Percentiles rank a stretch among this genome's conserved stretches.
Conservation (phyloP, 176 grass and related monocot genomes). For the Themeda triandra region DNA sequence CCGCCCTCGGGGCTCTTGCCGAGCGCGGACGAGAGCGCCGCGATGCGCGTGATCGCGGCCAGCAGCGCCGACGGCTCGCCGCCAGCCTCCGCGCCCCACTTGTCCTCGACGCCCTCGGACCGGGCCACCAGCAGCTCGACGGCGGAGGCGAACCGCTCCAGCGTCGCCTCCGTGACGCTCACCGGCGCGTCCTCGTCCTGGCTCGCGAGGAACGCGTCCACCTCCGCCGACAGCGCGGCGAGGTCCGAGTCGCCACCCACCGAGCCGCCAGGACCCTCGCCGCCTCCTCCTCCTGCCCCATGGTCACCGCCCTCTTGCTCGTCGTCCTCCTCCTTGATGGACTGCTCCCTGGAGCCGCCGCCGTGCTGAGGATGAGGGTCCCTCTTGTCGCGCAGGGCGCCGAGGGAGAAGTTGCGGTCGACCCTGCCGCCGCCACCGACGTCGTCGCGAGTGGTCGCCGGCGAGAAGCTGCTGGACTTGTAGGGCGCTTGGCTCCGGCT, state of each 20-base stretch:
- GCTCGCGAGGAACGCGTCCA: conserved; percentile 57
- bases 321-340: conserved; percentile 57
- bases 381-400: conserved; percentile 37
- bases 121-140: conserved; percentile 50
- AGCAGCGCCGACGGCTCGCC: conserved; percentile 46
- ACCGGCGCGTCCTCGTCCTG: neutral
- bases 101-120: conserved; percentile 32
- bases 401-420: conserved; percentile 85
- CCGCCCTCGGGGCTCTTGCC: conserved; percentile 13
- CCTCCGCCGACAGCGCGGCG: conserved; percentile 47
- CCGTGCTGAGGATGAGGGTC: neutral
- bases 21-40: conserved; percentile 38
- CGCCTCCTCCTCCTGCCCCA: neutral
- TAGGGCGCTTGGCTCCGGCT: conserved; percentile 45
- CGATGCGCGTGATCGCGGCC: conserved; percentile 36
- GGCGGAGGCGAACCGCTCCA: conserved; percentile 49
- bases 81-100: conserved; percentile 30
- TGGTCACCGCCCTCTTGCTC: conserved; percentile 49
- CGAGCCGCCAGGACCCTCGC: neutral
- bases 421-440: conserved; percentile 48
- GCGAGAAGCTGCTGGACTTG: conserved; percentile 48
- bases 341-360: conserved; percentile 35
- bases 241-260: conserved; percentile 31
- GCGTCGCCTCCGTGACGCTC: conserved; percentile 27
- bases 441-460: conserved; percentile 44